Conservation (phyloP, 1,284 basidiomycete genomes). For the Malassezia arunalokei region DNA sequence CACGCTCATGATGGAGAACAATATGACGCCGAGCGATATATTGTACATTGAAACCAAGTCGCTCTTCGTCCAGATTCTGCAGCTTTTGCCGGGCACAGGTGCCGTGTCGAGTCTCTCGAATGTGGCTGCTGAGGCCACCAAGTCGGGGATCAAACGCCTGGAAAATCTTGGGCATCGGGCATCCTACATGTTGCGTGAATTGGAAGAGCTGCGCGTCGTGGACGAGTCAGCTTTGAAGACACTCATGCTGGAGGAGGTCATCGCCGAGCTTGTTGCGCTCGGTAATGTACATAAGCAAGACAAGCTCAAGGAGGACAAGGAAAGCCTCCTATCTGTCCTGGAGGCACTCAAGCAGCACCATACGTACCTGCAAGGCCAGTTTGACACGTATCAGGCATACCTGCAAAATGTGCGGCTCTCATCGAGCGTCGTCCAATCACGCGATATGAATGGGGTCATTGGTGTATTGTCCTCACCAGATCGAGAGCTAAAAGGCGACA, state of each 20-base stretch:
- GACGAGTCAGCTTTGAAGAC: conserved; percentile 71
- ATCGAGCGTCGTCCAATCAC: not conserved
- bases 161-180: conserved; percentile 55
- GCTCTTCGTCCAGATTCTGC: conserved; percentile 92
- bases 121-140: conserved; percentile 86
- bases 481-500: no score
- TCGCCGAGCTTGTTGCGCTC: conserved; percentile 83
- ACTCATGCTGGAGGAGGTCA: conserved; percentile 93
- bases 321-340: conserved; percentile 85
- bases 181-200: conserved; percentile 91
- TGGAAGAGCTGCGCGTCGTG: conserved; percentile 79
- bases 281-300: conserved; percentile 71
- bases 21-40: conserved; percentile 93
- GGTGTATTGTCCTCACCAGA: no score
- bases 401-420: conserved; percentile 81
- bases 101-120: conserved; percentile 76
- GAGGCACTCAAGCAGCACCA: conserved; percentile 99
- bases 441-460: not conserved
- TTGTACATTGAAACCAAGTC: conserved; percentile 99
- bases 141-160: not conserved
- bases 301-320: conserved; percentile 84
- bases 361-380: conserved; percentile 83
- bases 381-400: conserved; percentile 99
- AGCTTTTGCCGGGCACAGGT: conserved; percentile 68
- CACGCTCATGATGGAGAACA: conserved; percentile 78